Conservation (phyloP, 164 flowering plant genomes). For the Platanus orientalis region DNA sequence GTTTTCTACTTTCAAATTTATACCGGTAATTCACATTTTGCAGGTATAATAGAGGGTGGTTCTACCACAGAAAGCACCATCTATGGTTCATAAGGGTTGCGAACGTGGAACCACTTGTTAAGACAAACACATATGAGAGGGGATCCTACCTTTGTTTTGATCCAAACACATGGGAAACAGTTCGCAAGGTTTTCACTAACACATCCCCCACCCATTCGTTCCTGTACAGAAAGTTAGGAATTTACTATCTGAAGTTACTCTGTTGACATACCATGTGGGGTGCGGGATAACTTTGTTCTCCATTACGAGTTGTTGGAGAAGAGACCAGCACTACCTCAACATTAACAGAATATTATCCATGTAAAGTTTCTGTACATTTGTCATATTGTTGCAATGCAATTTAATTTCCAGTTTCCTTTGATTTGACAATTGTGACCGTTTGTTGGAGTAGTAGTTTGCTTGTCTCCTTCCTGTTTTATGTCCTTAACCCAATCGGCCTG, state of each 20-base stretch:
- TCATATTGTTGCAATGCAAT: no score
- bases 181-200: slow-evolving; percentile 30
- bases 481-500: no score
- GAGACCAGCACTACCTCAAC: slow-evolving; percentile 33
- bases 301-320: slow-evolving; percentile 36
- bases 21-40: no score
- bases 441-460: no score
- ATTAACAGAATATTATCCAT: slow-evolving; percentile 10
- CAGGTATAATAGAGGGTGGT: slow-evolving; percentile 40
- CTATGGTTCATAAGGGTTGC: slow-evolving; percentile 29
- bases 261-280: not conserved
- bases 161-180: slow-evolving; percentile 33
- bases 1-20: no score
- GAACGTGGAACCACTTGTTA: slow-evolving; percentile 30
- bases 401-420: no score
- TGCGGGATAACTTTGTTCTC: slow-evolving; percentile 43
- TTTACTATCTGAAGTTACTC: not conserved
- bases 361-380: slow-evolving; percentile 10
- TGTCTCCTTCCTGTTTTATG: no score
- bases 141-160: slow-evolving; percentile 43
- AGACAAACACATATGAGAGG: slow-evolving; percentile 34
- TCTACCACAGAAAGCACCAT: slow-evolving; percentile 33
- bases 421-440: no score
- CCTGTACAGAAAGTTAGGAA: not conserved
- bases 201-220: no score